Evolutionary conservation across 2,329 filamentous ascomycete genomes (phyloP).

Genomic region (Cucurbitaria berberidis): DNA sequence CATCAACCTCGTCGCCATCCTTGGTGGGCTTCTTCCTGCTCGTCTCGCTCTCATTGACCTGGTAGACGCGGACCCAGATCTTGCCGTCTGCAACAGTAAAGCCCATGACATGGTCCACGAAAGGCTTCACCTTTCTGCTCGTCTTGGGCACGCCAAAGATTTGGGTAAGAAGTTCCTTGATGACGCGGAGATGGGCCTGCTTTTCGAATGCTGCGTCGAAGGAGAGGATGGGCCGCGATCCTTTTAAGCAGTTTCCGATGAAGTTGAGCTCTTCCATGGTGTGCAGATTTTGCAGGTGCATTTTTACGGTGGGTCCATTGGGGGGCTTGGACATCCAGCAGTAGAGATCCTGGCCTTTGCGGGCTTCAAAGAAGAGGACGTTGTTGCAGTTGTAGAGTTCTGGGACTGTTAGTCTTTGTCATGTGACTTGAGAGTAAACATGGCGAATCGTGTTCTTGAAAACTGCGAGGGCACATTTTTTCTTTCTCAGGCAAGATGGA

Average conservation of each 20-base stretch:
- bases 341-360: slow-evolving; percentile 94
- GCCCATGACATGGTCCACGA: slow-evolving; percentile 92
- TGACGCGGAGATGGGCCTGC: slow-evolving; percentile 77
- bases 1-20: slow-evolving; percentile 50
- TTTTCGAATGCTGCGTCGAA: slow-evolving; percentile 89
- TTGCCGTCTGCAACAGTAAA: slow-evolving; percentile 92
- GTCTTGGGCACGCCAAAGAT: slow-evolving; percentile 91
- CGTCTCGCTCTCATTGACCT: slow-evolving; percentile 84
- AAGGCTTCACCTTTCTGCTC: slow-evolving; percentile 89
- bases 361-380: slow-evolving; percentile 91
- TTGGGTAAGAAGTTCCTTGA: slow-evolving; percentile 89
- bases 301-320: slow-evolving; percentile 76
- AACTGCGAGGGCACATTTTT: not conserved
- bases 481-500: not conserved
- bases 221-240: slow-evolving; percentile 85
- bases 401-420: slow-evolving; percentile 16
- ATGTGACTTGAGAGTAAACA: not conserved
- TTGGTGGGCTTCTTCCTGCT: slow-evolving; percentile 50
- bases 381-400: slow-evolving; percentile 94
- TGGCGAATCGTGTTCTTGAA: not conserved
- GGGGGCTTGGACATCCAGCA: slow-evolving; percentile 91
- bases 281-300: slow-evolving; percentile 86
- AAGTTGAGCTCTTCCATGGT: slow-evolving; percentile 98
- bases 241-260: slow-evolving; percentile 94
- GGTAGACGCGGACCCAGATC: slow-evolving; percentile 95